Evolutionary conservation across 1,284 basidiomycete species (phyloP).

Genomic region (Heterobasidion parviporum): DNA sequence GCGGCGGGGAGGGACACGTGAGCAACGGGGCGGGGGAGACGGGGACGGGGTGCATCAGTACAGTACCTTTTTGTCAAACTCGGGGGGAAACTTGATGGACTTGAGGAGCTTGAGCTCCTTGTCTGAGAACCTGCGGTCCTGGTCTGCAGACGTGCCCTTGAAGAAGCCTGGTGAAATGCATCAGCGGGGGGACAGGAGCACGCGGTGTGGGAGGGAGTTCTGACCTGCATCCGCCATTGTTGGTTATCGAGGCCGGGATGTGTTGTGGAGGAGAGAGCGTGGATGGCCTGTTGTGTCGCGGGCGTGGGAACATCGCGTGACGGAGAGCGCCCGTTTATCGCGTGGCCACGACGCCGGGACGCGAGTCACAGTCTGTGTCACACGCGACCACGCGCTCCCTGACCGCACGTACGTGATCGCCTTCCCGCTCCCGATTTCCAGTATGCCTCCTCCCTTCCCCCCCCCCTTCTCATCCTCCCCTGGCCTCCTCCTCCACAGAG

Average conservation of each 20-base stretch:
- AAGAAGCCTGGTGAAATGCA: constrained; percentile 54
- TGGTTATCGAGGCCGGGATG: not conserved
- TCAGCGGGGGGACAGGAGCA: not conserved
- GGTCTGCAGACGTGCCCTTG: constrained; percentile 81
- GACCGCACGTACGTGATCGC: too few species aligned
- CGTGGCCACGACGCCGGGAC: too few species aligned
- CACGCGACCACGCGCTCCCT: too few species aligned
- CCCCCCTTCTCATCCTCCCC: not conserved
- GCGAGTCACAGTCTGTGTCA: not conserved
- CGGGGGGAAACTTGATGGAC: constrained; percentile 82
- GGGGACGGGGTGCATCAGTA: not conserved
- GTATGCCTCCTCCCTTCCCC: not conserved
- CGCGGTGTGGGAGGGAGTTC: not conserved
- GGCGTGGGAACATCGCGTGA: not conserved
- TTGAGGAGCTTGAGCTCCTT: constrained; percentile 89
- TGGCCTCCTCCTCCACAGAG: not conserved
- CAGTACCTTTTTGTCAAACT: constrained; percentile 81
- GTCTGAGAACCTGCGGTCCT: constrained; percentile 89
- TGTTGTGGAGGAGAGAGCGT: too few species aligned
- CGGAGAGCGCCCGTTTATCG: not conserved
- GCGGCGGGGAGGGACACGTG: too few species aligned
- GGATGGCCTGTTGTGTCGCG: too few species aligned
- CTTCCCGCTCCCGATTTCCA: too few species aligned
- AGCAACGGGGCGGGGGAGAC: not conserved
- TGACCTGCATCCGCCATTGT: constrained; percentile 25